Base-by-base conservation (phyloP, 1,284 basidiomycete species). In the Leccinum subrobustum region DNA sequence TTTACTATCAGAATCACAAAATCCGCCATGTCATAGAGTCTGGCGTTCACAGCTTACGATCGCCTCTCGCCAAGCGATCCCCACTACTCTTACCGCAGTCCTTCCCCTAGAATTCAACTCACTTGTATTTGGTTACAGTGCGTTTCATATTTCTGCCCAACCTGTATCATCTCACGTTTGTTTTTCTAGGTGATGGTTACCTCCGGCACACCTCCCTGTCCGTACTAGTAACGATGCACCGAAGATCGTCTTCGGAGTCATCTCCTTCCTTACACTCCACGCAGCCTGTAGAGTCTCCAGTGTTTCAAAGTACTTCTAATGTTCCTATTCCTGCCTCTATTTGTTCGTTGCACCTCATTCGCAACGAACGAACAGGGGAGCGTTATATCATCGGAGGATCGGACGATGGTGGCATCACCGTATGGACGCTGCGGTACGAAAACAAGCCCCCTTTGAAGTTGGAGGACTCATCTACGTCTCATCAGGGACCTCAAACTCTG, bases 381-480 rank as follows among this genome's bases (percentile, higher is more conserved):
- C 79, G 73, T 16, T 80, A 85, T 31, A 74, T 93, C 16, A 73
- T 91, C 16, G 90, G 88, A 12, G 91, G 92, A 6, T 82, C 81
- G 0, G 86, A 90, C 61, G 88, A 92, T 68, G 92, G 92, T 3
- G 86, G 86, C 0, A 79, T 93, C 25, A 83, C 83, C 0, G 78
- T 91, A 62, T 95, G 90, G 91, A 77, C 81, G 7, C 64, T 83
- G 6, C 79, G 79, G 91, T 90, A 61, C 51, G 73, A 60, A 52
- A 25, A 16, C n/a, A 47, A 29, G 6, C 14, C 16, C 0, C 55
- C 2, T 52, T 33, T 48, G 44, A 58, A 35, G 8, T 27, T 55
- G 27, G 37, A 25, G 67, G 55, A 79, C 75, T 61, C 6, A 54
- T 58, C 47, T 23, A 57, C 12, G 12, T 52, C 14, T 52, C 52